These are phyloP conservation scores for Guadua angustifolia DNA, from an alignment of 176 grass and related monocot genomes.

Conservation along the genomic window DNA sequence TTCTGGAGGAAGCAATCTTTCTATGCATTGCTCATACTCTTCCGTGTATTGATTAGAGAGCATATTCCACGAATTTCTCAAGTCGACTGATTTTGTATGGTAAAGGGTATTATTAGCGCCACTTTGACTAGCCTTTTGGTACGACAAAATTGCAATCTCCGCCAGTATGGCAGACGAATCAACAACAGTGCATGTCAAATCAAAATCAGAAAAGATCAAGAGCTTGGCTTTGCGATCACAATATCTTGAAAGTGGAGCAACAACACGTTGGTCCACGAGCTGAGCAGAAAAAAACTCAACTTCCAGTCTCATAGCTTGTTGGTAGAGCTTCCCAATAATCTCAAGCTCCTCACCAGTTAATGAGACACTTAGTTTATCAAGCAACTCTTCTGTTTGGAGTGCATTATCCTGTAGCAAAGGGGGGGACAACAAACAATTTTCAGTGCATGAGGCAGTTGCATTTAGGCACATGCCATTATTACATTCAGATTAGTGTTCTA, in stretches of 20 bases:
- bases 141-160: slow-evolving; percentile 83
- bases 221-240: slow-evolving; percentile 67
- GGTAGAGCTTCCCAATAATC: slow-evolving; percentile 90
- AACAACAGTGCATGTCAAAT: slow-evolving; percentile 91
- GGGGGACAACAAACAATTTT: background rate
- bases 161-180: slow-evolving; percentile 93
- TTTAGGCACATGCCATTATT: background rate
- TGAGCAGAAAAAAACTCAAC: slow-evolving; percentile 80
- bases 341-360: slow-evolving; percentile 92
- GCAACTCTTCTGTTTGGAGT: slow-evolving; percentile 86
- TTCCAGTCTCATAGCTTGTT: slow-evolving; percentile 84
- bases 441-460: slow-evolving; percentile 18
- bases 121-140: slow-evolving; percentile 69
- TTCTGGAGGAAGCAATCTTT: slow-evolving; percentile 73
- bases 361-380: slow-evolving; percentile 89
- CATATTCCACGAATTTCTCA: slow-evolving; percentile 76
- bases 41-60: slow-evolving; percentile 84
- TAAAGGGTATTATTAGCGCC: slow-evolving; percentile 53
- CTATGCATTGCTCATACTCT: slow-evolving; percentile 84
- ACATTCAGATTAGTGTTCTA: background rate
- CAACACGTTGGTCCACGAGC: slow-evolving; percentile 52
- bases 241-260: slow-evolving; percentile 81
- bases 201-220: slow-evolving; percentile 92
- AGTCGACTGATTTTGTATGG: slow-evolving; percentile 53
- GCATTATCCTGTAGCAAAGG: slow-evolving; percentile 59